Base-by-base conservation (phyloP, 768 basidiomycete genomes). In the Leccinum rimulosum region DNA sequence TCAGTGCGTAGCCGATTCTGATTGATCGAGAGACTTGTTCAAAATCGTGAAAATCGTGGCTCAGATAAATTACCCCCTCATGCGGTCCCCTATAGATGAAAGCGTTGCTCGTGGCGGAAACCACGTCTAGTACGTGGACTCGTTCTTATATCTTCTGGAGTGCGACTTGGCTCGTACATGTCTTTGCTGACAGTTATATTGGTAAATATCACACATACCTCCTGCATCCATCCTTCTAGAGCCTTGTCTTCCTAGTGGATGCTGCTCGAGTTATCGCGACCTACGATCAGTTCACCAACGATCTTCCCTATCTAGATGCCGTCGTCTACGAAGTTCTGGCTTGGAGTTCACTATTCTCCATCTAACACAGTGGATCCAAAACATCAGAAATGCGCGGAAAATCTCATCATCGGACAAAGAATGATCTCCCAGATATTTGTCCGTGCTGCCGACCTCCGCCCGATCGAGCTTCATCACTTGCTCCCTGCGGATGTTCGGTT, bases 231-330 rank as follows among this genome's bases (percentile, higher is more conserved):
- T 22, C 14, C 0, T 25, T 43, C 33, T 2, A 52, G 3, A 12
- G 15, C 19, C 45, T n/a, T 15, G 3, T 1, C 14, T 49, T 8
- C 12, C 17, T 25, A 81, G 81, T 86, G 85, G 84, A 79, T 82
- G 1, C 72, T 87, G 0, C 77, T 86, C n/a, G 84, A 86, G 60
- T 75, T 86, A 0, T 76, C 73, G 2, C 74, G 30, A 79, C 77
- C 3, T 84, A 79, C 69, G 84, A 85, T 25, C 77, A 84, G 61
- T 73, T 86, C 1, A 75, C 71, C 8, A 76, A 77, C 2, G 71
- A 55, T 25, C 69, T 87, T 10, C 84, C 84, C 1, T 84, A 81
- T 65, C 80, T 22, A 22, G 22, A 22, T 22, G 22, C 22, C 22
- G 22, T 22, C 22, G 22, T 22, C 22, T 22, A 22, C 22, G 22